Evolutionary conservation across 345 rosid species (phyloP).

Genomic region (Odontarrhena argentea): DNA sequence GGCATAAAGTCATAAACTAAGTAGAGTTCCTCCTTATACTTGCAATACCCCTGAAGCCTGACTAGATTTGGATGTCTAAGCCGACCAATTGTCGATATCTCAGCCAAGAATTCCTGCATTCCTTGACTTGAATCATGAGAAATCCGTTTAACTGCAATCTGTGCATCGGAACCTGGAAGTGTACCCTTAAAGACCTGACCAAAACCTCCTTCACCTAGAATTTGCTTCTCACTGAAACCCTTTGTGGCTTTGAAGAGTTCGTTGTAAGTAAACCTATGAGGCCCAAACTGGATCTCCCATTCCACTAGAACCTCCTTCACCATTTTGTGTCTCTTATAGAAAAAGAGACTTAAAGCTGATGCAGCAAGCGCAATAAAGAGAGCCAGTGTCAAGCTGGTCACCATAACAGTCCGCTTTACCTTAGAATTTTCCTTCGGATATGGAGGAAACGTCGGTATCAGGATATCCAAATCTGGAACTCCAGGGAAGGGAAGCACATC

Average conservation of each 20-base stretch:
- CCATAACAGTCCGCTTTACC: slow-evolving; percentile 14
- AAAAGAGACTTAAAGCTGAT: slow-evolving; percentile 28
- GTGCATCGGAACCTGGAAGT: slow-evolving; percentile 24
- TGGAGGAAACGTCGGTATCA: slow-evolving; percentile 40
- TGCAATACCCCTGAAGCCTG: slow-evolving; percentile 55
- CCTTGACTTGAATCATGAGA: slow-evolving; percentile 42
- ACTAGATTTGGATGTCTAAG: slow-evolving; percentile 51
- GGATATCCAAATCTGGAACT: slow-evolving; percentile 27
- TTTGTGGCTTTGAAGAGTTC: slow-evolving; percentile 43
- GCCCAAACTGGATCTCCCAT: slow-evolving; percentile 53
- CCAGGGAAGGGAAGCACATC: no score
- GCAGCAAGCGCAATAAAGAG: slow-evolving; percentile 32
- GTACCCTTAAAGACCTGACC: slow-evolving; percentile 44
- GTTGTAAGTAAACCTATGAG: slow-evolving; percentile 42
- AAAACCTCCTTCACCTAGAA: slow-evolving; percentile 47
- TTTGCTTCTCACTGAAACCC: slow-evolving; percentile 31
- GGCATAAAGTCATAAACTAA: slow-evolving; percentile 58
- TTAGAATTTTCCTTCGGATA: slow-evolving; percentile 43
- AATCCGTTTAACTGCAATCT: slow-evolving; percentile 43
- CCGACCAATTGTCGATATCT: slow-evolving; percentile 44
- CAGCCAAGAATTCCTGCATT: slow-evolving; percentile 43
- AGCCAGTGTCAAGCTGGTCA: slow-evolving; percentile 42
- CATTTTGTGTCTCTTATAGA: slow-evolving; percentile 9
- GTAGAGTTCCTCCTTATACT: slow-evolving; percentile 47
- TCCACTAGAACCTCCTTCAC: slow-evolving; percentile 46